Conservation (phyloP, 2,329 filamentous ascomycete genomes). For the Xylariaceae sp. region DNA sequence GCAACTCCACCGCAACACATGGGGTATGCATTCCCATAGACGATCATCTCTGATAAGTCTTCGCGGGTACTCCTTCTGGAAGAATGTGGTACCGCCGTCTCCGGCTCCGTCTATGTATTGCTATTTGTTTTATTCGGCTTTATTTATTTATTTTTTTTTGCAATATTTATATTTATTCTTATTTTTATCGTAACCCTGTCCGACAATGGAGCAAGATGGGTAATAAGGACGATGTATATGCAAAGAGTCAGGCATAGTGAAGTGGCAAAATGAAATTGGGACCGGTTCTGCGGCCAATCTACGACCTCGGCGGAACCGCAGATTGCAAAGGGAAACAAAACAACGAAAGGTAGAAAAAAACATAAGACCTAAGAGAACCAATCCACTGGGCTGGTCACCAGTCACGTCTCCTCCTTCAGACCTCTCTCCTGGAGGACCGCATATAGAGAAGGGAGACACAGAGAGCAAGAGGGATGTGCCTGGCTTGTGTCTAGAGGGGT, state of each 20-base stretch:
- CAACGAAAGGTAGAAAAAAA: slow-evolving; percentile 22
- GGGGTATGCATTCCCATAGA: slow-evolving; percentile 50
- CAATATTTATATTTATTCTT: slow-evolving; percentile 1
- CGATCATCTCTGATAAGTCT: slow-evolving; percentile 54
- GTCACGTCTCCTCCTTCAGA: slow-evolving; percentile 23
- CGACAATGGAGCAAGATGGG: slow-evolving; percentile 36
- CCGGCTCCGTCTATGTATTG: slow-evolving; percentile 30
- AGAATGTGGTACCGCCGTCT: slow-evolving; percentile 37
- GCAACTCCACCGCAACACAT: slow-evolving; percentile 63
- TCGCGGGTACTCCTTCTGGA: slow-evolving; percentile 34
- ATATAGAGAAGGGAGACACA: slow-evolving; percentile 38
- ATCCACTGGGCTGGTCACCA: slow-evolving; percentile 33
- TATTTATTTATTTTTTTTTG: no score
- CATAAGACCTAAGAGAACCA: slow-evolving; percentile 17
- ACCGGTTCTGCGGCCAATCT: slow-evolving; percentile 45
- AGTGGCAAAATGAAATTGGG: slow-evolving; percentile 48
- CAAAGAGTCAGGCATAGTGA: slow-evolving; percentile 46
- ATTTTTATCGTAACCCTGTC: slow-evolving; percentile 35
- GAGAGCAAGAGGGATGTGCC: slow-evolving; percentile 42
- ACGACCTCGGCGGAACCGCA: slow-evolving; percentile 38
- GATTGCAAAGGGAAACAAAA: slow-evolving; percentile 19
- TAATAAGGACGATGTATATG: slow-evolving; percentile 42
- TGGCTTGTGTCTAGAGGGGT: slow-evolving; percentile 36
- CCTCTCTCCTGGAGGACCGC: slow-evolving; percentile 23
- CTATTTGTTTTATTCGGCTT: no score